A percentile compares a stretch with the other conserved stretches of the same genome.
phyloP scores from a whole-genome alignment of 2,329 filamentous ascomycete species.

The Phaeoacremonium minimum region DNA sequence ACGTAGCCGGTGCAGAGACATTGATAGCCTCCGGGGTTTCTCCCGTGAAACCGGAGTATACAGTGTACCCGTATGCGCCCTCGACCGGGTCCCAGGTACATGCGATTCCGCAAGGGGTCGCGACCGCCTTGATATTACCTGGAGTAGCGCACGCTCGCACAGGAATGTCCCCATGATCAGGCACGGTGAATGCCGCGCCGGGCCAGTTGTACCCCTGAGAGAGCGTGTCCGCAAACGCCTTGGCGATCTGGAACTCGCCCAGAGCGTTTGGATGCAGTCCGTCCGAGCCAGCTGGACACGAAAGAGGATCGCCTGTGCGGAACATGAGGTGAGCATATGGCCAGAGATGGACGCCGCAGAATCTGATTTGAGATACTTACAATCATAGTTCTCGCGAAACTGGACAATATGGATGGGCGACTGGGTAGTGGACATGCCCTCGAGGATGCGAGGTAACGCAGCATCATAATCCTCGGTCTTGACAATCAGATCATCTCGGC shows the following conservation, averaged over 20 bases:
- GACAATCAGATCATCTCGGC: constrained; percentile 15
- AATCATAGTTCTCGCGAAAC: constrained; percentile 23
- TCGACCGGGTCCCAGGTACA: no score
- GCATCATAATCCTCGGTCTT: constrained; percentile 20
- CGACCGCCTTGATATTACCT: no score
- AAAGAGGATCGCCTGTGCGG: constrained; percentile 14
- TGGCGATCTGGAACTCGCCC: constrained; percentile 36
- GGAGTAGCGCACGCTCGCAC: no score
- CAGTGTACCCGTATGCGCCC: no score
- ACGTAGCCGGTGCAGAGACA: no score
- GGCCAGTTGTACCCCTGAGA: constrained; percentile 11
- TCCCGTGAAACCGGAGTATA: no score
- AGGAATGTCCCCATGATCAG: no score
- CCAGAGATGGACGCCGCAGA: no score
- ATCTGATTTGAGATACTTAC: constrained; percentile 15
- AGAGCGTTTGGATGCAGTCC: constrained; percentile 35
- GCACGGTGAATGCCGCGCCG: neutral
- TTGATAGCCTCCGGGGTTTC: no score
- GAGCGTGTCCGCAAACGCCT: constrained; percentile 29
- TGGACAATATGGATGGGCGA: constrained; percentile 26
- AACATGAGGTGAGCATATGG: no score
- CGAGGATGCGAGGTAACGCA: constrained; percentile 14
- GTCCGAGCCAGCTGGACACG: constrained; percentile 26
- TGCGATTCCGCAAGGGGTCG: no score
- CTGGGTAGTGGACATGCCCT: constrained; percentile 14